Percentiles rank a stretch among this genome's conserved stretches.
phyloP scores from a whole-genome alignment of 352 stramenopile genomes.

The Phytopythium mirpurense region DNA sequence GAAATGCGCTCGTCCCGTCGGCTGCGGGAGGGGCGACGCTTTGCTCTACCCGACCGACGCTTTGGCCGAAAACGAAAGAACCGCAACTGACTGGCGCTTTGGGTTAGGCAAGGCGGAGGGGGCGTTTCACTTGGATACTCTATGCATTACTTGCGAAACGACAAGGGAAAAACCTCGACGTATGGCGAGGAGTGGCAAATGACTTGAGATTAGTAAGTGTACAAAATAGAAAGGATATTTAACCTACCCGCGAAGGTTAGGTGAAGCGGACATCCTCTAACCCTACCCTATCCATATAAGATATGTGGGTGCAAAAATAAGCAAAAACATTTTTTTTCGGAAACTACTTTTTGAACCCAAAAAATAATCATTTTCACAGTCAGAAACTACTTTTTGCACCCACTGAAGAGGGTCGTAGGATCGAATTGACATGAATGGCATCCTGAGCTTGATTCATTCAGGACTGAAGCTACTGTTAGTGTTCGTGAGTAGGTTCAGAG shows the following conservation, averaged over 20 bases:
- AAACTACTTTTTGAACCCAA: too few species aligned
- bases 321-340: too few species aligned
- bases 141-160: neutral
- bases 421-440: too few species aligned
- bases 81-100: slow-evolving; percentile 3
- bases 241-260: neutral
- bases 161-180: neutral
- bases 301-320: slow-evolving; percentile 1
- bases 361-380: too few species aligned
- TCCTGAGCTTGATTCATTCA: too few species aligned
- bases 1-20: neutral
- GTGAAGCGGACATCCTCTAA: neutral
- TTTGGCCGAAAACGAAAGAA: neutral
- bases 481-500: neutral
- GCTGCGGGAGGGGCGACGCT: too few species aligned
- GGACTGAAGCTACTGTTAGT: too few species aligned
- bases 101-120: neutral
- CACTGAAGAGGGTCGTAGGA: too few species aligned
- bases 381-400: too few species aligned
- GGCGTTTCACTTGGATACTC: neutral
- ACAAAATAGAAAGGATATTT: neutral
- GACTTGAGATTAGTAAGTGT: neutral
- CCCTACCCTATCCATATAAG: neutral
- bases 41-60: neutral
- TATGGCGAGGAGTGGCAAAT: too few species aligned